Evolutionary conservation across 108 stramenopile genomes (phyloP).

Genomic region (Schizochytrium sp.): DNA sequence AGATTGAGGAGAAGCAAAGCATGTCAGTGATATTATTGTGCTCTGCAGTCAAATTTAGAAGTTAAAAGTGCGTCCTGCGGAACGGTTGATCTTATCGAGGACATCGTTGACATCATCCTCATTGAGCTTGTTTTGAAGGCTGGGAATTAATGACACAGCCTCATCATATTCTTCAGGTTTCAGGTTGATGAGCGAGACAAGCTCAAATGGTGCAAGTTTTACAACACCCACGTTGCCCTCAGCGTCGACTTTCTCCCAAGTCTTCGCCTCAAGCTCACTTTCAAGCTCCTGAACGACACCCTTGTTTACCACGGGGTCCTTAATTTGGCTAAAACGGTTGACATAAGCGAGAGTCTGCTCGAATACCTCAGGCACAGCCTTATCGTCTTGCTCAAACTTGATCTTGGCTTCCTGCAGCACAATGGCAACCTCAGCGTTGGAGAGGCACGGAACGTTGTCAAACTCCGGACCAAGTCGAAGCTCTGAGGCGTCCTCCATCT

Average conservation of each 20-base stretch:
- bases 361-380: slow-evolving; percentile 48
- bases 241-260: slow-evolving; percentile 3
- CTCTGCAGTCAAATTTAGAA: background rate
- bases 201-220: background rate
- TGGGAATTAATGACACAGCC: slow-evolving; percentile 14
- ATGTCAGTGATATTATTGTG: too few species aligned
- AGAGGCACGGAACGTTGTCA: slow-evolving; percentile 9
- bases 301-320: slow-evolving; percentile 54
- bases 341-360: slow-evolving; percentile 60
- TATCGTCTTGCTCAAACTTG: slow-evolving; percentile 25
- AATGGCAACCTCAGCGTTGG: slow-evolving; percentile 43
- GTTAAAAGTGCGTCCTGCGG: slow-evolving; percentile 12
- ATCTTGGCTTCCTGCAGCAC: slow-evolving; percentile 55
- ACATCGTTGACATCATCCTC: slow-evolving; percentile 32
- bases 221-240: background rate
- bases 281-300: slow-evolving; percentile 26
- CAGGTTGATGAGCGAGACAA: slow-evolving; percentile 16
- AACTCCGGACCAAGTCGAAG: slow-evolving; percentile 50
- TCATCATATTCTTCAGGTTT: slow-evolving; percentile 41
- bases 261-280: background rate
- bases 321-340: slow-evolving; percentile 53
- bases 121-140: slow-evolving; percentile 5
- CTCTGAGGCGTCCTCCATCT: slow-evolving; percentile 53
- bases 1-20: too few species aligned
- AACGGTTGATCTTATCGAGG: slow-evolving; percentile 9